Percentiles rank a stretch among this genome's conserved stretches.
Evolutionary conservation across 1,284 basidiomycete genomes (phyloP).

Genomic region (Schizopora paradoxa): DNA sequence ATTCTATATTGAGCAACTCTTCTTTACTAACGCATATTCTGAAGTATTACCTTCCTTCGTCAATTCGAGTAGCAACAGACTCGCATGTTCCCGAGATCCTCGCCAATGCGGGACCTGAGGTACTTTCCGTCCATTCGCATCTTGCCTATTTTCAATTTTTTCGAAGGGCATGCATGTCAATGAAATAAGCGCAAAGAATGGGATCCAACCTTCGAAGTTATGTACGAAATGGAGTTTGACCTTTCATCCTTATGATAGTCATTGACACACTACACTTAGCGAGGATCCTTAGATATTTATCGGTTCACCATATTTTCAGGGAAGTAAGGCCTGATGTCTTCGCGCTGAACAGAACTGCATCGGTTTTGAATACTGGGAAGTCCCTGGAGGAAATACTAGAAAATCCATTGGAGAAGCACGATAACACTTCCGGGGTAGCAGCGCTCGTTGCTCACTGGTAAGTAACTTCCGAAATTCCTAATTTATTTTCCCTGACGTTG

Average conservation of each 20-base stretch:
- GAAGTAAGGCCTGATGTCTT: slow-evolving; percentile 21
- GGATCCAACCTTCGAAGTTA: slow-evolving; percentile 23
- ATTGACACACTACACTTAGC: too few relatives aligned
- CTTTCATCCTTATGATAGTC: too few relatives aligned
- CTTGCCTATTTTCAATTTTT: background rate
- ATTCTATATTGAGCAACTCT: background rate
- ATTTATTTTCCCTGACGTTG: too few relatives aligned
- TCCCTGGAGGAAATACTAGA: too few relatives aligned
- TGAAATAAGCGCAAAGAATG: slow-evolving; percentile 22
- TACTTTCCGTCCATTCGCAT: slow-evolving; percentile 12
- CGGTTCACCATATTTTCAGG: slow-evolving; percentile 21
- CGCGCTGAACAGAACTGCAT: slow-evolving; percentile 19
- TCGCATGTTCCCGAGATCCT: slow-evolving; percentile 34
- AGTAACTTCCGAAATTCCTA: too few relatives aligned
- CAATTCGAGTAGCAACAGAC: slow-evolving; percentile 26
- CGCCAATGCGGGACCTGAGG: slow-evolving; percentile 30
- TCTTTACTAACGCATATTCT: background rate
- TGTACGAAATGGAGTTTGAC: slow-evolving; percentile 17
- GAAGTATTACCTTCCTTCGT: slow-evolving; percentile 19
- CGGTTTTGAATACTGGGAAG: slow-evolving; percentile 21
- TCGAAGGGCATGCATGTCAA: slow-evolving; percentile 25
- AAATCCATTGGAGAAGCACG: too few relatives aligned
- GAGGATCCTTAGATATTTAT: slow-evolving; percentile 20
- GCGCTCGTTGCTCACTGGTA: slow-evolving; percentile 20
- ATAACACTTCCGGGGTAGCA: slow-evolving; percentile 22